Evolutionary conservation across 108 stramenopile genomes (phyloP), one percentile per base, ranked within the genome.

Genomic region (Pseudonitzschia delicatissima): DNA sequence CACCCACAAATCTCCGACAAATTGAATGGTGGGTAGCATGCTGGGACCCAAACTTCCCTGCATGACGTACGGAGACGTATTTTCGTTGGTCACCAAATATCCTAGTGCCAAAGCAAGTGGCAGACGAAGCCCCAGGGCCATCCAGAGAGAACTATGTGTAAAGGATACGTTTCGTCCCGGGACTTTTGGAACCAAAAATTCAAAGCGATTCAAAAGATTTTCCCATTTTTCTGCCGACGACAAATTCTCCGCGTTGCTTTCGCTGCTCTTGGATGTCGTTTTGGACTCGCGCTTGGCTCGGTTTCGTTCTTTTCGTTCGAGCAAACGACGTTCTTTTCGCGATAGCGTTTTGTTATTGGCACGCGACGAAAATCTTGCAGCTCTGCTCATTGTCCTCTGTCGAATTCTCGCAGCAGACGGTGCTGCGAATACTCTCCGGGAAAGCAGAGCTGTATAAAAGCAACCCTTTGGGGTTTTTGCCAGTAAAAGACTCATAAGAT

Each of bases 1-100:
- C 18, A 83, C 33, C 72, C 82, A 93, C n/a, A 88, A 13, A 57
- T 89, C 83, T 31, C 74, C 87, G 45, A 68, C 70, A 18, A 76
- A 71, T 29, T 73, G 74, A 36, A 93, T 85, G 18, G 88, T 93
- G 1, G 91, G 91, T 26, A 93, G 27, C 91, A 93, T 93, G 52
- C 84, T 86, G 0, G 82, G 79, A 9, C 91, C 91, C 5, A 68
- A 20, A 17, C 77, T 79, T 27, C 70, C 59, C 53, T 85, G 84
- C 20, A 87, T 53, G 2, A 82, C 72, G 32, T 78, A 85, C 8
- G 88, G 88, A 55, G 79, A 78, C 26, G 50, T 51, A 17, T 80
- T 69, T 37, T 74, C 74, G 36, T 70, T 34, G 2, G 60, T 66
- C 12, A 73, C 15, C 5, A 67, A 23, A 36, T 53, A 57, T 3